These are phyloP conservation scores for Cyberlindnera subsufficiens DNA, from an alignment of 805 yeast species.

Conservation along the genomic window DNA sequence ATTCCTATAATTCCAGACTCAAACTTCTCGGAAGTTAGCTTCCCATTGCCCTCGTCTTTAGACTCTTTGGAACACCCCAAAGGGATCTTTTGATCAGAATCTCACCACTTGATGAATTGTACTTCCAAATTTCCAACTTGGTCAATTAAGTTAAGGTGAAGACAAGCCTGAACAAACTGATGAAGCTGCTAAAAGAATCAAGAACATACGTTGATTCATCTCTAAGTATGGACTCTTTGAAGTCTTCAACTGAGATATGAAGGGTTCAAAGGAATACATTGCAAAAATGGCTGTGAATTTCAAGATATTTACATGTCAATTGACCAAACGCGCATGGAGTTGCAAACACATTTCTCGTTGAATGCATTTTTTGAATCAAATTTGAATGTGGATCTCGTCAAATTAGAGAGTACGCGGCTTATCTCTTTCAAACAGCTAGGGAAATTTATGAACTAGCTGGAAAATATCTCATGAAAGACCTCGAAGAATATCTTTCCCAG, in stretches of 20 bases:
- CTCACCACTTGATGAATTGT: slow-evolving; percentile 3
- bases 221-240: slow-evolving; percentile 5
- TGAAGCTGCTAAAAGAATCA: slow-evolving; percentile 3
- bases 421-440: neutral
- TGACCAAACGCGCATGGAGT: slow-evolving; percentile 8
- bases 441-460: slow-evolving; percentile 5
- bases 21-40: slow-evolving; percentile 7
- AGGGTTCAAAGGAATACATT: slow-evolving; percentile 5
- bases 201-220: slow-evolving; percentile 9
- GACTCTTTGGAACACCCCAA: slow-evolving; percentile 11
- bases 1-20: slow-evolving; percentile 8
- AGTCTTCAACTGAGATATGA: neutral
- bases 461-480: slow-evolving; percentile 8
- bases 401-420: slow-evolving; percentile 7
- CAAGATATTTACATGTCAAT: slow-evolving; percentile 3
- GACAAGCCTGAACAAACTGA: slow-evolving; percentile 6
- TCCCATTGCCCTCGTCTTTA: slow-evolving; percentile 8
- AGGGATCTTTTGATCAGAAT: slow-evolving; percentile 5
- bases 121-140: slow-evolving; percentile 4
- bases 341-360: slow-evolving; percentile 7
- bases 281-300: slow-evolving; percentile 8
- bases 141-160: slow-evolving; percentile 10
- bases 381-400: slow-evolving; percentile 3
- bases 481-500: slow-evolving; percentile 3
- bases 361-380: slow-evolving; percentile 14